Evolutionary conservation across 306 rosid species (phyloP), one percentile per base, ranked within the genome.

Genomic region (Morella rubra): DNA sequence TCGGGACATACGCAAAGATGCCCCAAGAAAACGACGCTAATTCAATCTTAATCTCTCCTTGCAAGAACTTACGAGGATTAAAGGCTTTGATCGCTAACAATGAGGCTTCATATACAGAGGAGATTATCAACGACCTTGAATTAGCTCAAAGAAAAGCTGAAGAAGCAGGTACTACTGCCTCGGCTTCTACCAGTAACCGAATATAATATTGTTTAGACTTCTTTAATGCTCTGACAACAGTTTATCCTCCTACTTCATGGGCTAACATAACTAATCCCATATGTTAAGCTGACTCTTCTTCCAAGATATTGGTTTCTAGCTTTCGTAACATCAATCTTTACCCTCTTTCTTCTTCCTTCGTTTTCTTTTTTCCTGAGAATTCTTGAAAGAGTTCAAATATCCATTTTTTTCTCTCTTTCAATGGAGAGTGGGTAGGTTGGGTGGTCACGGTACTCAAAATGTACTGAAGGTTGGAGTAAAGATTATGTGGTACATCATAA

Each of bases 131-230:
- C 72, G 98, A 94, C 75, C 88, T 85, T 80, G 98, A 94, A 79
- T 84, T 94, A 80, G 98, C 98, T 79, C 95, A 90, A 41, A 87
- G 98, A 67, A 94, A 94, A 89, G 97, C 98, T n/a, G 98, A 85
- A 86, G 98, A 94, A 88, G 97, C 98, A 83, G 98, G 98, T 96
- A 73, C 46, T 22, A 44, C 52, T 49, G 14, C 2, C 52, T 49
- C 14, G 14, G 14, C 12, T 47, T 47, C 51, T 47, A 47, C 51
- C 12, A 32, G 37, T 32, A 32, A 2, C 3, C 37, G 2, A 32
- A 32, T 2, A 32, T 32, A 32, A 32, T 32, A 32, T 32, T 32
- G 2, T 32, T 32, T 32, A 32, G 0, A 32, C 37, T 32, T 32
- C 0, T 32, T 32, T 32, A 32, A 32, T 32, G 37, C 37, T 32